Evolutionary conservation across 768 basidiomycete genomes (phyloP), one percentile per base, ranked within the genome.

Genomic region (Artomyces pyxidatus): DNA sequence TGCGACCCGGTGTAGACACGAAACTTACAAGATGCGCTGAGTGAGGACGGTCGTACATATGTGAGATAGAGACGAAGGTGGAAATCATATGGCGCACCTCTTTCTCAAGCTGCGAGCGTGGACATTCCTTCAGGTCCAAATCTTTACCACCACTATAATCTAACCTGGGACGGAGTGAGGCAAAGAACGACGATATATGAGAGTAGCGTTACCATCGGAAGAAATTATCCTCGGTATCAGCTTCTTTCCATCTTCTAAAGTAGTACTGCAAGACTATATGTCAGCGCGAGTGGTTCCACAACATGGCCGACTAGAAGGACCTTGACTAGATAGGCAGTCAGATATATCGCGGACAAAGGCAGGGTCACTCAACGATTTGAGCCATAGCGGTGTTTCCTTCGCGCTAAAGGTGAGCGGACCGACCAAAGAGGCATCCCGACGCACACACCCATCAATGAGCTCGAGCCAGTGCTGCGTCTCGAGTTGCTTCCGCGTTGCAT

Each of bases 391-490:
- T 82, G 80, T 56, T 80, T 81, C 27, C 78, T 72, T 49, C 7
- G 37, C 7, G 28, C 17, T 51, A 9, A 7, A 43, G 6, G 32
- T 48, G 23, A 56, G 26, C 22, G 12, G 17, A 42, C 16, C 19
- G 7, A 25, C 10, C 35, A 1, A 32, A 32, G 42, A 37, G n/a
- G 37, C 8, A 7, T n/a, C 10, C 19, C 11, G 38, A 11, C 11
- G 23, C n/a, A 63, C 71, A 45, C 42, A 78, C 77, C 68, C 70
- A 56, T 81, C 80, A 26, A 81, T 71, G 25, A 81, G 65, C 57
- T 81, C 80, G n/a, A 81, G 62, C 77, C 78, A 81, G 58, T 81
- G 79, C 55, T 81, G 79, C 1, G 73, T 75, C 60, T 81, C 78
- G 10, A 83, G 65, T 11, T 67, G 64, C 57, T 79, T 80, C 32